Percentiles rank a stretch among this genome's conserved stretches.
phyloP scores from a whole-genome alignment of 768 basidiomycete genomes.

The Hericium coralloides region DNA sequence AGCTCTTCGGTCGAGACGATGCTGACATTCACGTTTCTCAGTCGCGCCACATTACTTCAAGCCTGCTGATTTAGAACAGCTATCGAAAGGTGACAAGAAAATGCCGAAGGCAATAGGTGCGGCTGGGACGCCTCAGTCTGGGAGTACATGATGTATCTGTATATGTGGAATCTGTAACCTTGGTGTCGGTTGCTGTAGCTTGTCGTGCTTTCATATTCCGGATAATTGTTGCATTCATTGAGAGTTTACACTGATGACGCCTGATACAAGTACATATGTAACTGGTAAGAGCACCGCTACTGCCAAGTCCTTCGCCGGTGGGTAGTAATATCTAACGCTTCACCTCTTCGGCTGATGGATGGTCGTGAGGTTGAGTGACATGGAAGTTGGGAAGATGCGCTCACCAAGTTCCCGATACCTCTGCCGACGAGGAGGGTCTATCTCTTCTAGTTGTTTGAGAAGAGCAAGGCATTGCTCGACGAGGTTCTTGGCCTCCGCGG shows the following conservation, averaged over 20 bases:
- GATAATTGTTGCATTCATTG: no score
- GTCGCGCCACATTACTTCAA: conserved; percentile 98
- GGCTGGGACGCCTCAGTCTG: conserved; percentile 5
- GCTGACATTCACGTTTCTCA: conserved; percentile 21
- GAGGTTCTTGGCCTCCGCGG: conserved; percentile 21
- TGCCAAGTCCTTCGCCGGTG: no score
- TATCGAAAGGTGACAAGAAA: conserved; percentile 79
- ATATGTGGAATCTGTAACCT: no score
- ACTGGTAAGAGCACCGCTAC: no score
- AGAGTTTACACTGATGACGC: no score
- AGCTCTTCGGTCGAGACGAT: conserved; percentile 2
- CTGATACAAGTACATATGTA: no score
- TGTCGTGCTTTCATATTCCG: no score
- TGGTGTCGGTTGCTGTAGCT: no score
- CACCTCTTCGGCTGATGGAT: no score
- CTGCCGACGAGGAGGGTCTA: conserved; percentile 58
- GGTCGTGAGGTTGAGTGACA: no score
- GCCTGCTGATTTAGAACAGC: conserved; percentile 68
- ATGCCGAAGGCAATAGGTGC: conserved; percentile 76
- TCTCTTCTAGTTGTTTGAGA: conserved; percentile 41
- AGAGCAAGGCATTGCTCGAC: conserved; percentile 40
- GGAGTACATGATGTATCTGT: no score
- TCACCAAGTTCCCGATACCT: conserved; percentile 65
- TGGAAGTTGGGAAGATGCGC: conserved; percentile 11
- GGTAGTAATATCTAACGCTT: no score